Base-by-base conservation (phyloP, 2,329 filamentous ascomycete species). In the Orbilia oligospora region DNA sequence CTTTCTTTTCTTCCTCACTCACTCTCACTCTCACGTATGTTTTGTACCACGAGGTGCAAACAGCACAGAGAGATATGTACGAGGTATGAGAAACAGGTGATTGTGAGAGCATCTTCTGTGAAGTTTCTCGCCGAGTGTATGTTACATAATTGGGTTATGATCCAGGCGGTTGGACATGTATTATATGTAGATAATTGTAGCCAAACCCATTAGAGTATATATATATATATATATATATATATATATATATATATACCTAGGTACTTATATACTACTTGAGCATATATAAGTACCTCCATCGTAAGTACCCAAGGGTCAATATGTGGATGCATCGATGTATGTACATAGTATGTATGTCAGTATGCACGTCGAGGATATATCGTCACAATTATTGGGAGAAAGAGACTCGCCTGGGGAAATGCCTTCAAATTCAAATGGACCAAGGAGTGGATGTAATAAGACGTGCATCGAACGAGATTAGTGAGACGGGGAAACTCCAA, bases 401-500 rank as follows among this genome's bases (percentile, higher is more conserved):
- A 41, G 24, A 55, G 24, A 8, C 49, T 55, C 22, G 24, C 24
- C 27, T 36, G 24, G 24, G 51, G 38, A 41, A 41, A n/a, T 41
- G 38, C 38, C 38, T 1, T 9, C 33, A 30, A 9, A 20, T 1
- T 9, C 33, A 30, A 9, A 20, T 18, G 9, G 36, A 36, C 56
- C 18, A 27, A 30, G 24, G 16, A 51, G 30, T 16, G 14, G 16
- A 12, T 0, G 1, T n/a, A 70, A 48, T 41, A 44, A 56, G 65
- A 56, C 49, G 49, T 61, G 66, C 53, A 49, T 58, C 51, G 44
- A 48, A 41, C 66, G 33, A 70, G 66, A 70, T 70, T 70, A 46
- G 53, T 70, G 61, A 36, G 66, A 70, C 66, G 66, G 53, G 66
- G 66, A 69, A 69, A 53, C 36, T 51, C 53, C 56, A 71, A 41